Base-by-base conservation (phyloP, 805 yeast genomes). In the Yarrowia keelungensis region DNA sequence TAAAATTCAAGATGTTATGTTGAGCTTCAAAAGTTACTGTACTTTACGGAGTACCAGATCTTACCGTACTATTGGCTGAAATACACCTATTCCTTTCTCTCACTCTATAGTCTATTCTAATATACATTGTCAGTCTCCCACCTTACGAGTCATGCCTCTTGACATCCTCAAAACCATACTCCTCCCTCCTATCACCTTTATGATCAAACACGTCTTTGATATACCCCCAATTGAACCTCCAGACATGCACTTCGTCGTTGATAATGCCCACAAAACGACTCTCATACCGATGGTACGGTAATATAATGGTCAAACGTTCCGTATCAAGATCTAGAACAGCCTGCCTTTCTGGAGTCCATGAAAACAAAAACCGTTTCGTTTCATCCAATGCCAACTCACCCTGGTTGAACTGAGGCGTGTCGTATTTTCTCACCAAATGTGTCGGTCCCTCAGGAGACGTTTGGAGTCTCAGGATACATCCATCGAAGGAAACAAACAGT, bases 171-270 rank as follows among this genome's bases (percentile, higher is more conserved):
- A 54, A 54, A 9, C 8, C 46, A 10, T 39, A 54, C 61, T 39
- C 61, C 46, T 39, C 46, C 8, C 41, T 54, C 2, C 39, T 36
- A 5, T 41, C 38, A 0, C 61, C 36, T 14, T 54, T 54, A 19
- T 53, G 58, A 8, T 54, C 46, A 26, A 54, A 54, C 5, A 54
- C 61, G 36, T 54, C 61, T 38, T 54, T 54, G 8, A 54, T 54
- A 14, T 54, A 54, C 3, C 61, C 46, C 61, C 61, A 54, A 15
- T 54, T 39, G 46, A 54, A 54, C 32, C 61, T 42, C 61, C 61
- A 54, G 2, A 54, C 61, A 15, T 54, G 61, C 8, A 54, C 61
- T 8, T 41, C 22, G 5, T 41, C 36, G 14, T 41, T 35, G 8
- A 54, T 14, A 15, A 54, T 41, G 9, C 61, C 61, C 61, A 54